phyloP scores from a whole-genome alignment of 345 rosid genomes.

The Raphanus sativus region DNA sequence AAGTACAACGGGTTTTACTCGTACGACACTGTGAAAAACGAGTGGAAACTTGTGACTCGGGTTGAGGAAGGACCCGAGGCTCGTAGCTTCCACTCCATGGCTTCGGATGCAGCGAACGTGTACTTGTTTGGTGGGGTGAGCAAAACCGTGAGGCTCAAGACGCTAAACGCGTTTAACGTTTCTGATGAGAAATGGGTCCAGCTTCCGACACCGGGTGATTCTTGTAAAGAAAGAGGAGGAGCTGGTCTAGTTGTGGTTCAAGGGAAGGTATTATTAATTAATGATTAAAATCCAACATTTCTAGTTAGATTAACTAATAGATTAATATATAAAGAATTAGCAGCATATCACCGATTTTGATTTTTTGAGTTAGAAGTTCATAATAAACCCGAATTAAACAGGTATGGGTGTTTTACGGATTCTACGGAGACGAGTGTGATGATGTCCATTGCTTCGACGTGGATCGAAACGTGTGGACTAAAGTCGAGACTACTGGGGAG shows the following conservation, averaged over 20 bases:
- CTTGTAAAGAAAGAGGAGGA: constrained; percentile 22
- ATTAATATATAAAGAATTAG: not conserved
- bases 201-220: constrained; percentile 18
- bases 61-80: constrained; percentile 14
- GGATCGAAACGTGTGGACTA: constrained; percentile 1
- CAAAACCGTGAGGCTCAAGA: constrained; percentile 1
- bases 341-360: not conserved
- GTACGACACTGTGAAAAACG: constrained; percentile 13
- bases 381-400: not conserved
- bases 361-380: not conserved
- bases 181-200: constrained; percentile 10
- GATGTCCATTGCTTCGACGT: constrained; percentile 17
- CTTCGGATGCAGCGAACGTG: constrained; percentile 12
- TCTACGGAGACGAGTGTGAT: constrained; percentile 2
- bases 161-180: not conserved
- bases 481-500: constrained; percentile 18
- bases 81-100: constrained; percentile 21
- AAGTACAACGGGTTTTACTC: constrained; percentile 13
- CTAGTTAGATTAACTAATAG: not conserved
- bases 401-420: constrained; percentile 29
- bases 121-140: constrained; percentile 25
- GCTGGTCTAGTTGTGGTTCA: constrained; percentile 13
- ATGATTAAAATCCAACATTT: not conserved
- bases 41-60: constrained; percentile 17
- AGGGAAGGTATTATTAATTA: not conserved